Evolutionary conservation across 2,329 filamentous ascomycete genomes (phyloP).

Genomic region (Bipolaris victoriae): DNA sequence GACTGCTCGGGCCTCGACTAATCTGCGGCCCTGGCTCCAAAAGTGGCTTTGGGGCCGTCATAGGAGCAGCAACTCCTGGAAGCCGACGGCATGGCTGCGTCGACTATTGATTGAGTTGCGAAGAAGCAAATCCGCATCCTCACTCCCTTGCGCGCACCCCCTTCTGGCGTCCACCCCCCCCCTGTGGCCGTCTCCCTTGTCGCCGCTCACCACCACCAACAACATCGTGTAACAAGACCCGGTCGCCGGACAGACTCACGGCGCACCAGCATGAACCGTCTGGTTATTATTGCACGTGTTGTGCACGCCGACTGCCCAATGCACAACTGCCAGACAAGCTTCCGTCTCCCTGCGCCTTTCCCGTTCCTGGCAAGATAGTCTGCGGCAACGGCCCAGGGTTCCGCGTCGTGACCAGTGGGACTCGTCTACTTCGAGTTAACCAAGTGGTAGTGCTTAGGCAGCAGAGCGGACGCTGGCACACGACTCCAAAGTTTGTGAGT

Average conservation of each 20-base stretch:
- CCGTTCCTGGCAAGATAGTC: conserved; percentile 18
- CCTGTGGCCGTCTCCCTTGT: background rate
- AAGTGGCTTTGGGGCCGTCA: conserved; percentile 11
- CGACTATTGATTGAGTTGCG: background rate
- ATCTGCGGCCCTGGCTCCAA: conserved; percentile 19
- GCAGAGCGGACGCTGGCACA: background rate
- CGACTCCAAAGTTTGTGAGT: background rate
- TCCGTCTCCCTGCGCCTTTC: conserved; percentile 24
- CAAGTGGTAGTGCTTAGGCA: background rate
- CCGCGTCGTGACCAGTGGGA: conserved; percentile 1
- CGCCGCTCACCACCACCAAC: background rate
- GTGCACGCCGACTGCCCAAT: conserved; percentile 20
- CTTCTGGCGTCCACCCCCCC: background rate
- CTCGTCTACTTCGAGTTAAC: background rate
- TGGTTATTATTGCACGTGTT: conserved; percentile 19
- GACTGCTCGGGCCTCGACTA: conserved; percentile 17
- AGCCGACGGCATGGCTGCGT: conserved; percentile 1
- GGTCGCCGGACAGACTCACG: background rate
- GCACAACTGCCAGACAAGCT: conserved; percentile 26
- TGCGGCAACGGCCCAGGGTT: conserved; percentile 20
- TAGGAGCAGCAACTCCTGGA: conserved; percentile 9
- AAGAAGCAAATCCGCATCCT: background rate
- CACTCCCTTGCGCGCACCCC: background rate
- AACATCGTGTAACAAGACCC: background rate
- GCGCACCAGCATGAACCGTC: conserved; percentile 2